phyloP scores from a whole-genome alignment of 805 yeast species.

The Yamadazyma laniorum region DNA sequence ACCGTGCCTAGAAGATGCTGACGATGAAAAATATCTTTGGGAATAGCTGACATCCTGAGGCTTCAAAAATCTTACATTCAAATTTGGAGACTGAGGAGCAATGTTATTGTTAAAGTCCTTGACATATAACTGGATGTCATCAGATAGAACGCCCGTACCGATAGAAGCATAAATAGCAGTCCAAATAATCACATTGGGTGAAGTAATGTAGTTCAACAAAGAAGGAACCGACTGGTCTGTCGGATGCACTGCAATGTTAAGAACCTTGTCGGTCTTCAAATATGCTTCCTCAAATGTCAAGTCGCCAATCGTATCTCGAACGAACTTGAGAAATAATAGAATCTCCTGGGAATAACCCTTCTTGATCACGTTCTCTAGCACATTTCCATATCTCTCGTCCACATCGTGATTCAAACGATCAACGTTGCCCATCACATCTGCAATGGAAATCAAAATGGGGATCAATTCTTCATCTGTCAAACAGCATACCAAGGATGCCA shows the following conservation, averaged over 20 bases:
- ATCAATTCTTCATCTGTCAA: constrained; percentile 64
- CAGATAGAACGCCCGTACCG: constrained; percentile 66
- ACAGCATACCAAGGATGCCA: constrained; percentile 82
- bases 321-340: constrained; percentile 73
- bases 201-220: constrained; percentile 81
- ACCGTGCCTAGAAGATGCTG: constrained; percentile 2
- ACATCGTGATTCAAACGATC: constrained; percentile 52
- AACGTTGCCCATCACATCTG: constrained; percentile 42
- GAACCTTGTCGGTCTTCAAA: constrained; percentile 68
- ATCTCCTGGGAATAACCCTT: constrained; percentile 89
- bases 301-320: constrained; percentile 70
- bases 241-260: constrained; percentile 86
- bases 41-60: constrained; percentile 46
- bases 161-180: constrained; percentile 87
- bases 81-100: constrained; percentile 48
- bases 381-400: constrained; percentile 61
- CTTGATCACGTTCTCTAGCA: constrained; percentile 69
- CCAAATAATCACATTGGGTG: constrained; percentile 88
- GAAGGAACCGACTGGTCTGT: constrained; percentile 67
- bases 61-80: constrained; percentile 41
- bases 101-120: constrained; percentile 61
- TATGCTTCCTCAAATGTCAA: constrained; percentile 93
- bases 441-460: constrained; percentile 39
- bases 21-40: constrained; percentile 39
- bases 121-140: constrained; percentile 55